phyloP scores from a whole-genome alignment of 2,329 filamentous ascomycete species.

The Arthroderma sp. region DNA sequence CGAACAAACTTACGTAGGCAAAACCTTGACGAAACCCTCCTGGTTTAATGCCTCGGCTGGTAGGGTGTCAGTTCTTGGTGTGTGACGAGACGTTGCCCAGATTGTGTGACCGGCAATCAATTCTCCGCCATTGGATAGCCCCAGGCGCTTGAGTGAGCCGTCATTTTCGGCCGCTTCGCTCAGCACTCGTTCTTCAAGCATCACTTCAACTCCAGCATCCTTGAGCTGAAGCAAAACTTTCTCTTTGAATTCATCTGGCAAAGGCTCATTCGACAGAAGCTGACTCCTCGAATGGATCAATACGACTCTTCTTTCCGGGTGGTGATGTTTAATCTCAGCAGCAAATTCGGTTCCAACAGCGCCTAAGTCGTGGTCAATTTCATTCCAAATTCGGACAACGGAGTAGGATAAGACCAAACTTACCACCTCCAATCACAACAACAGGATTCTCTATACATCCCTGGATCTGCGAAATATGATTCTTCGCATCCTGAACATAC shows the following conservation, averaged over 20 bases:
- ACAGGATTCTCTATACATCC: neutral
- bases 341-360: slow-evolving; percentile 1
- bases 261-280: neutral
- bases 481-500: neutral
- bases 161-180: neutral
- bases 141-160: neutral
- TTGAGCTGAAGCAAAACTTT: neutral
- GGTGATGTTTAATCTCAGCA: neutral
- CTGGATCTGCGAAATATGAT: neutral
- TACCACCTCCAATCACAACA: neutral
- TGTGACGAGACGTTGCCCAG: neutral
- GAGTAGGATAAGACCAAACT: neutral
- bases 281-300: neutral
- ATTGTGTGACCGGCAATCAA: neutral
- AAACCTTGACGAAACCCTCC: neutral
- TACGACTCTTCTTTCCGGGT: neutral
- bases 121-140: neutral
- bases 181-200: neutral
- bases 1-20: neutral
- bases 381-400: neutral
- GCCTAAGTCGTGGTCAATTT: neutral
- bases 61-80: neutral
- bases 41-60: neutral
- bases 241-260: neutral
- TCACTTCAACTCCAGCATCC: neutral